phyloP scores from a whole-genome alignment of 2,329 filamentous ascomycete genomes.

The Penicillium vulpinum region DNA sequence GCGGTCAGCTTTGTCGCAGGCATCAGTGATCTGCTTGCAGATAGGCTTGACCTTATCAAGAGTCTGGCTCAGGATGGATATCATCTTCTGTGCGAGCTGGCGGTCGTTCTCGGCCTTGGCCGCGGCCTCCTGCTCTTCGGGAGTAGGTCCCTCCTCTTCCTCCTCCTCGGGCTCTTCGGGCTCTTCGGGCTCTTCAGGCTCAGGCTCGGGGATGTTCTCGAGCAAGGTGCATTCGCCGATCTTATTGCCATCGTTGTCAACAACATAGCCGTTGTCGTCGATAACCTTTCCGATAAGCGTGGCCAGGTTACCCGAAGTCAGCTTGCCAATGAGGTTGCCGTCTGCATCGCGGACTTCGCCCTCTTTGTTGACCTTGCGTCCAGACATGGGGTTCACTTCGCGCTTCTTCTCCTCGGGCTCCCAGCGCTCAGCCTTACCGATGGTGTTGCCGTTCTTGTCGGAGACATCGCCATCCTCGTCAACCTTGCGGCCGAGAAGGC shows the following conservation, averaged over 20 bases:
- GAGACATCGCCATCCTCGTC: conserved; percentile 69
- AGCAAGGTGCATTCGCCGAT: conserved; percentile 64
- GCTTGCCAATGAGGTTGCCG: conserved; percentile 48
- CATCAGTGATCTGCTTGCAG: conserved; percentile 66
- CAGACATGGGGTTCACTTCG: conserved; percentile 61
- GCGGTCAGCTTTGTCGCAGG: conserved; percentile 76
- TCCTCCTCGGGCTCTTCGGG: conserved; percentile 45
- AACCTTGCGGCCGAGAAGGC: conserved; percentile 64
- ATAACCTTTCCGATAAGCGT: conserved; percentile 46
- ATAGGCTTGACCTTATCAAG: conserved; percentile 82
- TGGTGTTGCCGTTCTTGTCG: conserved; percentile 65
- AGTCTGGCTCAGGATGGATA: conserved; percentile 70
- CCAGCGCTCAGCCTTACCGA: conserved; percentile 69
- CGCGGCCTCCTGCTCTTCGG: conserved; percentile 55
- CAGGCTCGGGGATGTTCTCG: conserved; percentile 54
- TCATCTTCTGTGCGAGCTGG: conserved; percentile 76
- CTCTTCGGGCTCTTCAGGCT: conserved; percentile 49
- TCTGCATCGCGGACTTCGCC: conserved; percentile 50
- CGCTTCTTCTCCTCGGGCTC: conserved; percentile 59
- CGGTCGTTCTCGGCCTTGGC: conserved; percentile 66
- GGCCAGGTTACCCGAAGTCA: conserved; percentile 47
- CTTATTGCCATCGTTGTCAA: conserved; percentile 63
- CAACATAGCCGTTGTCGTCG: conserved; percentile 55
- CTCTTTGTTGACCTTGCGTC: conserved; percentile 53
- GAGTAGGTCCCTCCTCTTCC: conserved; percentile 44